Conservation (phyloP, 495 filamentous ascomycete species). For the Tirmania nivea region DNA sequence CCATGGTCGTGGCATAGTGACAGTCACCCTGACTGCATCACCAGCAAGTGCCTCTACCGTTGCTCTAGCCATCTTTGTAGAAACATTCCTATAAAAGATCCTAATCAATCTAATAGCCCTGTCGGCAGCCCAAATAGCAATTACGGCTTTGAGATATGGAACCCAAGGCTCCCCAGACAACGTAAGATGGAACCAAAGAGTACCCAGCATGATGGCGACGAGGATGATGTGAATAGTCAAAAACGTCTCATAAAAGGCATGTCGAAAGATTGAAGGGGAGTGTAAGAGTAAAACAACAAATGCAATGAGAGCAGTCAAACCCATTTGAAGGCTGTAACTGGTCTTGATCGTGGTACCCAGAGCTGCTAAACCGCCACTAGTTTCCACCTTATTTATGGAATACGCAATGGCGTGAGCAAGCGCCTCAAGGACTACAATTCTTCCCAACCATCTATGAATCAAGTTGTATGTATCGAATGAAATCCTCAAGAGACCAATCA, state of each 20-base stretch:
- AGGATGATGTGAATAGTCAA: conserved; percentile 54
- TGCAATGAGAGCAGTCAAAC: conserved; percentile 34
- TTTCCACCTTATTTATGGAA: conserved; percentile 14
- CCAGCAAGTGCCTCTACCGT: conserved; percentile 42
- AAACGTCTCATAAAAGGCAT: conserved; percentile 83
- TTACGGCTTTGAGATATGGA: conserved; percentile 36
- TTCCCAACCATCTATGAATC: conserved; percentile 84
- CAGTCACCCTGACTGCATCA: conserved; percentile 44
- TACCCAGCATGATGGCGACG: conserved; percentile 39
- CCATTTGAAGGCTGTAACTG: conserved; percentile 25
- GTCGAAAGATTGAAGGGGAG: conserved; percentile 52
- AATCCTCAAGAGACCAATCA: conserved; percentile 62
- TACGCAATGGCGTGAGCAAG: conserved; percentile 56
- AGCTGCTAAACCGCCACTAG: conserved; percentile 24
- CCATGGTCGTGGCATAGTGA: conserved; percentile 57
- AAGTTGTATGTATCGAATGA: conserved; percentile 96
- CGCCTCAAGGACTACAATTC: conserved; percentile 58
- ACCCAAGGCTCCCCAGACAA: conserved; percentile 38
- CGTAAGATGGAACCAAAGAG: conserved; percentile 48
- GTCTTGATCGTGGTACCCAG: conserved; percentile 22
- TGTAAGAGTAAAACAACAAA: conserved; percentile 46
- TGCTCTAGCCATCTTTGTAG: conserved; percentile 34
- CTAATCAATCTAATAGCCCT: conserved; percentile 33
- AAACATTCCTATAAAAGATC: conserved; percentile 46
- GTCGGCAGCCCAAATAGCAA: conserved; percentile 44